Evolutionary conservation across 2,329 filamentous ascomycete species (phyloP).

Genomic region (Eurotiales sp.): DNA sequence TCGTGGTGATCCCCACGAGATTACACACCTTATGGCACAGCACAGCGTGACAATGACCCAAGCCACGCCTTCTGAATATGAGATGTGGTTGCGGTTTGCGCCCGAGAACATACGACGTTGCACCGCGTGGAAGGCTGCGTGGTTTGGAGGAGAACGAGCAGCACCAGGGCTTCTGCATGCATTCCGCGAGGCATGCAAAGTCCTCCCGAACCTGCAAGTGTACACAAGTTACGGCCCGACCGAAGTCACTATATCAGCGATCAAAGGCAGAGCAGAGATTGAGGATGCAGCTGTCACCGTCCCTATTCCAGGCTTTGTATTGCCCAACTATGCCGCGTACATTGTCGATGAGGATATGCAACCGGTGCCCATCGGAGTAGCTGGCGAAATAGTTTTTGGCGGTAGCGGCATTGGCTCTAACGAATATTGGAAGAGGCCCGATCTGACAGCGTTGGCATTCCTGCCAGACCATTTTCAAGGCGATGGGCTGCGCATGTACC

Average conservation of each 20-base stretch:
- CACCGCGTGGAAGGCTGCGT: conserved; percentile 4
- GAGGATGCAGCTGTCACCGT: not conserved
- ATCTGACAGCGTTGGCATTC: conserved; percentile 21
- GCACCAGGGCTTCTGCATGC: not conserved
- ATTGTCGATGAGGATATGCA: conserved; percentile 39
- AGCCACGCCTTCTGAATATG: conserved; percentile 22
- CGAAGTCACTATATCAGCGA: conserved; percentile 18
- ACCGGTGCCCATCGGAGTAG: conserved; percentile 34
- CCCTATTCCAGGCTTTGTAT: conserved; percentile 19
- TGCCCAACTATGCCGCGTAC: conserved; percentile 37
- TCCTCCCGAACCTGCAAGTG: conserved; percentile 12
- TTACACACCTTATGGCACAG: conserved; percentile 17
- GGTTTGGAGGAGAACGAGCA: conserved; percentile 6
- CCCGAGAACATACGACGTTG: conserved; percentile 8
- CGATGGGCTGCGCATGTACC: conserved; percentile 24
- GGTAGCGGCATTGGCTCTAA: conserved; percentile 19
- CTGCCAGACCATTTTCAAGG: conserved; percentile 17
- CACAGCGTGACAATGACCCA: conserved; percentile 19
- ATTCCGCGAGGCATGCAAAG: conserved; percentile 13
- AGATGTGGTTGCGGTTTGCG: conserved; percentile 17
- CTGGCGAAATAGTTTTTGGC: conserved; percentile 40
- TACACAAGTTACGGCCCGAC: conserved; percentile 19
- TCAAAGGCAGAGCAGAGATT: conserved; percentile 18
- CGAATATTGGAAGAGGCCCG: conserved; percentile 19
- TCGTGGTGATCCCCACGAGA: conserved; percentile 6